Conservation (phyloP, 306 rosid species). For the Quercus cerris region DNA sequence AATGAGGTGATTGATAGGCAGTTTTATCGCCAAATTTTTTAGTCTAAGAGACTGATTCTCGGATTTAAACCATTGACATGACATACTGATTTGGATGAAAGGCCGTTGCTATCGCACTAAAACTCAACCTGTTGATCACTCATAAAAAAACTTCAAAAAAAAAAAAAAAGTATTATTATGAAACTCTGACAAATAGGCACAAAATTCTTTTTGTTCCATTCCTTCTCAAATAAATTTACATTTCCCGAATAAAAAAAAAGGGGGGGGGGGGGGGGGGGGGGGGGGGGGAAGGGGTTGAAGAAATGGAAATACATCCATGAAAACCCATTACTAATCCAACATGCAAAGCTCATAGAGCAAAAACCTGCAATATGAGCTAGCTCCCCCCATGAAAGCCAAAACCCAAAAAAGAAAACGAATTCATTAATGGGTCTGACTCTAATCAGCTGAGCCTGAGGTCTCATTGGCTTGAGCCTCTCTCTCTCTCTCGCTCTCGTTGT, state of each 20-base stretch:
- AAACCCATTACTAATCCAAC: conserved; percentile 8
- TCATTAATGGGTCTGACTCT: conserved; percentile 27
- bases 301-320: neutral
- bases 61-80: too few relatives aligned
- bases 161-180: neutral
- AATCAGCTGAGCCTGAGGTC: conserved; percentile 23
- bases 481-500: conserved; percentile 2
- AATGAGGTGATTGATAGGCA: too few relatives aligned
- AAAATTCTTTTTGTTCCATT: conserved; percentile 21
- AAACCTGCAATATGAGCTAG: conserved; percentile 17
- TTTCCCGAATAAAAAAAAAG: conserved; percentile 38
- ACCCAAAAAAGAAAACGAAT: neutral
- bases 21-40: too few relatives aligned
- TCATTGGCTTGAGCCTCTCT: too few relatives aligned
- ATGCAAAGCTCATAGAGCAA: conserved; percentile 13
- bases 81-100: too few relatives aligned
- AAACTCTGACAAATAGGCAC: neutral
- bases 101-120: too few relatives aligned
- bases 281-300: neutral
- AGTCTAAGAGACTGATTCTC: too few relatives aligned
- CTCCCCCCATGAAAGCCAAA: neutral
- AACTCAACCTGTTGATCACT: too few relatives aligned
- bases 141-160: neutral
- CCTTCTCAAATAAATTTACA: conserved; percentile 67
- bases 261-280: neutral